Base-by-base conservation (phyloP, 2,329 filamentous ascomycete species). In the Apiospora saccharicola region DNA sequence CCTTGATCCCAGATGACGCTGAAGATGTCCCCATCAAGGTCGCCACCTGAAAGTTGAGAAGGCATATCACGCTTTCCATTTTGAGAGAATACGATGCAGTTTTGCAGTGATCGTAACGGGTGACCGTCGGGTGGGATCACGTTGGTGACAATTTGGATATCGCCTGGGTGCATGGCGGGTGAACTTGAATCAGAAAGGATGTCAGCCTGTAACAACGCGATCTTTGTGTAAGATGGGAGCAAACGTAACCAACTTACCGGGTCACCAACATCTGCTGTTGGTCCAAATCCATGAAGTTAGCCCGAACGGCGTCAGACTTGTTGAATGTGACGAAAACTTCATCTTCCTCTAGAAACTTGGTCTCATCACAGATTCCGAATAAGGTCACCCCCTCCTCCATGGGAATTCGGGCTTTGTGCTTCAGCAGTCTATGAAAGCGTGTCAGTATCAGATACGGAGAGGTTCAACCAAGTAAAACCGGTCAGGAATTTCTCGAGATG, bases 311-410 rank as follows among this genome's bases (percentile, higher is more conserved):
- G n/a, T 77, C 68, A 13, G 76, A 76, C 51, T 79, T 83, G 67
- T 90, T 85, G 49, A 88, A 90, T 0, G 89, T 87, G 70, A 93
- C 87, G 76, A 91, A 95, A 0, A 96, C 87, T 74, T 97, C 85
- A 0, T 88, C 88, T 77, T 94, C 90, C 13, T 87, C 75, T 0
- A 97, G 84, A 47, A 87, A 88, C 0, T 89, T 90, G 0, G 93
- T 94, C 80, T 97, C 94, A 74, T 97, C 94, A 89, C 96, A 93
- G 69, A 97, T 86, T 0, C 94, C 94, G 76, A 94, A 95, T 0
- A 97, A 85, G 0, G 93, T 95, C n/a, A 91, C 87, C 0, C 93
- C 94, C 22, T 91, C 80, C 0, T 87, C 81, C 0, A 97, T 88
- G 0, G 89, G 91, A 46, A 97, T 96, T 0, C 93, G 89, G 0